Base-by-base conservation (phyloP, 176 grass and related monocot species). In the Hordeum vulgare region DNA sequence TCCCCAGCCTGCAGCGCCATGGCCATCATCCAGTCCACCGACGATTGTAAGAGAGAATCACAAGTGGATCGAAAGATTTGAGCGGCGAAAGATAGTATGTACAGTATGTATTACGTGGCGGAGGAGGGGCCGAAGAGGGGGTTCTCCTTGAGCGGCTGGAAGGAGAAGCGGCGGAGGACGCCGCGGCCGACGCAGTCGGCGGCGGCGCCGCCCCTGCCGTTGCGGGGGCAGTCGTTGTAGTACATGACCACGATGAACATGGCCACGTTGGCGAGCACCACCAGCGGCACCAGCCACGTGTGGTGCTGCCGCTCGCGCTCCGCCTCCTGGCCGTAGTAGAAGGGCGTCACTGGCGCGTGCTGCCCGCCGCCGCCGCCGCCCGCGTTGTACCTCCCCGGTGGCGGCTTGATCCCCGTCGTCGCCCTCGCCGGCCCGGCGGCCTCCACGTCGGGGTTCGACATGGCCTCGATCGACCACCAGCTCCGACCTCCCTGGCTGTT, bases 131-230 rank as follows among this genome's bases (percentile, higher is more conserved):
- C 94, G 73, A 96, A 67, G 74, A 96, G 76, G 6, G 94, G 94
- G 74, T 96, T 96, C 86, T 96, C 90, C 85, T 80, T 92, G 88
- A 90, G 82, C n/a, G 94, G 94, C 90, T 96, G 88, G 76, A 96
- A 96, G 49, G 94, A 96, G 58, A 96, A 84, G 71, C 90, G 90
- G 28, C 12, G 81, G 78, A 97, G 89, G 86, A 89, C 85, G 20
- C 66, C 4, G 35, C 53, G 18, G 71, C 81, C 89, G 56, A 93
- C 31, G 84, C 94, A 97, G 78, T 35, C 61, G 7, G 20, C 70
- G n/a, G n/a, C n/a, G n/a, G n/a, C n/a, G n/a, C n/a, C n/a, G 82
- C 83, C 75, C 80, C 76, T 12, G 79, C 88, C 75, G 83, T 83
- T 29, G 79, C 76, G 57, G 0, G 94, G 94, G 88, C 94, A 97